A percentile compares a stretch with the other conserved stretches of the same genome.
Evolutionary conservation across 179 eudicot species (phyloP).

Genomic region (Beta corolliflora): DNA sequence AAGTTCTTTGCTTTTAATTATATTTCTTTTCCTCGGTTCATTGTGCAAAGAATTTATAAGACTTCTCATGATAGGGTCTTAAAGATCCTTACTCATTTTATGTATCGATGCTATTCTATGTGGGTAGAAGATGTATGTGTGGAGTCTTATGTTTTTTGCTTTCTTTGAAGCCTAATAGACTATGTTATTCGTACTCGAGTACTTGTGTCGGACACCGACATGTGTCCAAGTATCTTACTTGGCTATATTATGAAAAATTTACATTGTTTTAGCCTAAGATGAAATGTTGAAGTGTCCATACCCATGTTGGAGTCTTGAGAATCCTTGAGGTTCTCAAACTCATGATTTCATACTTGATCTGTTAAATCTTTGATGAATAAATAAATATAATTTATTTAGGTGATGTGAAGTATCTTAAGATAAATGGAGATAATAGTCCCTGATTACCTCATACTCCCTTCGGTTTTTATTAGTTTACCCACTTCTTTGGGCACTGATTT

Average conservation of each 20-base stretch:
- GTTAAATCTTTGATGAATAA: background rate
- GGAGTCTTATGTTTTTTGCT: background rate
- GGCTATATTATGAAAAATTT: no score
- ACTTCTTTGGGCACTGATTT: no score
- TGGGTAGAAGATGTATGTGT: background rate
- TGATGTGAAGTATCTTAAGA: background rate
- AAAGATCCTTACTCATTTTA: background rate
- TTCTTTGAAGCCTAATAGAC: background rate
- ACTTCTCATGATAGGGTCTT: no score
- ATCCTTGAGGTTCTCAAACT: background rate
- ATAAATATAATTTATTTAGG: background rate
- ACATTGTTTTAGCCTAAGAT: no score
- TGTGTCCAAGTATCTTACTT: no score
- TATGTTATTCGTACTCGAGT: background rate
- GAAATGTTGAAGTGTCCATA: no score
- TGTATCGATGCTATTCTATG: background rate
- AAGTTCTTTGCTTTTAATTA: no score
- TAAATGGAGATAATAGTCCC: background rate
- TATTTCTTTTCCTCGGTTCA: no score
- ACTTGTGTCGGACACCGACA: no score
- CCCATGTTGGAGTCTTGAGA: no score
- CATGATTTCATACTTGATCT: background rate
- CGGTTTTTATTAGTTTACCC: no score
- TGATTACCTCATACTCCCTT: background rate
- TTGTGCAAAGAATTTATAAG: no score